Percentiles rank a stretch among this genome's conserved stretches.
Conservation (phyloP, 2,329 filamentous ascomycete species). For the Trichoderma sp. region DNA sequence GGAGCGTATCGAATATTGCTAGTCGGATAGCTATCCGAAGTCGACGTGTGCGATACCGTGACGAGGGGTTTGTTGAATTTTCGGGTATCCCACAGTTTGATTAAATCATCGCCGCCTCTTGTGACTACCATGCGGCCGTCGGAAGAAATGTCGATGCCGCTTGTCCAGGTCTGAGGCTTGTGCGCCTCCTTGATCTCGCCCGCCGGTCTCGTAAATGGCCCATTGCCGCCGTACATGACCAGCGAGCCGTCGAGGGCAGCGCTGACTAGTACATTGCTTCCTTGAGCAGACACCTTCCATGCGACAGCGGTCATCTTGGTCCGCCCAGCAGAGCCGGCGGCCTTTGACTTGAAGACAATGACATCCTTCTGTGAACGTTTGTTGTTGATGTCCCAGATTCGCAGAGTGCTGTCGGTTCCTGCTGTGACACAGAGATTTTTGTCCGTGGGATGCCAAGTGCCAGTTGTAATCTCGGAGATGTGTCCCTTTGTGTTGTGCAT, state of each 20-base stretch:
- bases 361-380: constrained; percentile 89
- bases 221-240: constrained; percentile 89
- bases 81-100: constrained; percentile 95
- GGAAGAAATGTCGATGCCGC: constrained; percentile 84
- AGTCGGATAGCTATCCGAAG: constrained; percentile 78
- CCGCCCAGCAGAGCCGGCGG: constrained; percentile 83
- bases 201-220: constrained; percentile 77
- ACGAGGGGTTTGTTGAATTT: constrained; percentile 92
- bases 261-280: constrained; percentile 75
- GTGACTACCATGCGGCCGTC: constrained; percentile 92
- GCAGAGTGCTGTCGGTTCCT: constrained; percentile 89
- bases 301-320: constrained; percentile 91
- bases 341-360: constrained; percentile 91
- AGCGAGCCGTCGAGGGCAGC: constrained; percentile 87
- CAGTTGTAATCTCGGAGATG: constrained; percentile 85
- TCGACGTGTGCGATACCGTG: constrained; percentile 75
- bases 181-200: constrained; percentile 87
- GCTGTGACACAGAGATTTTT: constrained; percentile 85
- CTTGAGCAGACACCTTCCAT: constrained; percentile 77
- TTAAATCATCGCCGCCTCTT: constrained; percentile 83
- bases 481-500: constrained; percentile 98
- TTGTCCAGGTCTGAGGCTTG: constrained; percentile 81
- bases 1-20: constrained; percentile 90
- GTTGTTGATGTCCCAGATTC: constrained; percentile 96
- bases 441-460: constrained; percentile 87